phyloP scores from a whole-genome alignment of 495 filamentous ascomycete species.

The Pseudomonodictys pantanalensis region DNA sequence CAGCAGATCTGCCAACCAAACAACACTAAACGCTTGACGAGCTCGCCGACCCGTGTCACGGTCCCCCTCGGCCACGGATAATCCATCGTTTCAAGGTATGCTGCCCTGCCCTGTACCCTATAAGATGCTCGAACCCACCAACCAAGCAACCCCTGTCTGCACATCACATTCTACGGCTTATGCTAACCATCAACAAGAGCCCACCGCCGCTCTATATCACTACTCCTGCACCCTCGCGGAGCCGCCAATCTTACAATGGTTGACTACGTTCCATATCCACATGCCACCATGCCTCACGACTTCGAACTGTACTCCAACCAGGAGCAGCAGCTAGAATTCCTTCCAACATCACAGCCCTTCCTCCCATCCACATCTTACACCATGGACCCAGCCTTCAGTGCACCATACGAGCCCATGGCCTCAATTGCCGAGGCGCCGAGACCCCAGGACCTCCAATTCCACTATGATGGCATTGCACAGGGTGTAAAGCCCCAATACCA shows the following conservation, averaged over 20 bases:
- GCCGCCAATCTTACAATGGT: slow-evolving; percentile 17
- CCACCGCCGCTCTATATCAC: slow-evolving; percentile 8
- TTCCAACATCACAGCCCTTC: slow-evolving; percentile 29
- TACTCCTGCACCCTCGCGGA: slow-evolving; percentile 1
- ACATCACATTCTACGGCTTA: slow-evolving; percentile 13
- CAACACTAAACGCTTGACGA: not conserved
- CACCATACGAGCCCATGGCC: slow-evolving; percentile 13
- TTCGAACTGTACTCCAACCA: slow-evolving; percentile 34
- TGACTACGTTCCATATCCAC: slow-evolving; percentile 23
- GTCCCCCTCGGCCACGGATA: slow-evolving; percentile 4
- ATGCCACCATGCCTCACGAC: slow-evolving; percentile 32
- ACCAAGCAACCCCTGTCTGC: slow-evolving; percentile 5
- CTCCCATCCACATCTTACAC: slow-evolving; percentile 18
- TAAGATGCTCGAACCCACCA: slow-evolving; percentile 19
- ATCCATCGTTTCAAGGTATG: slow-evolving; percentile 28
- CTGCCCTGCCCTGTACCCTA: slow-evolving; percentile 22
- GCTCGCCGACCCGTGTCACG: slow-evolving; percentile 23
- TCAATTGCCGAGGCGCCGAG: slow-evolving; percentile 26
- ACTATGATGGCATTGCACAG: slow-evolving; percentile 34
- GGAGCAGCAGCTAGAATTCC: slow-evolving; percentile 26
- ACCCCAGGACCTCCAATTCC: slow-evolving; percentile 29
- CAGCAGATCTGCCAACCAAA: slow-evolving; percentile 1
- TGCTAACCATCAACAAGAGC: slow-evolving; percentile 23
- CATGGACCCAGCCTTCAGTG: slow-evolving; percentile 26
- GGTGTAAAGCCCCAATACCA: slow-evolving; percentile 29